phyloP scores from a whole-genome alignment of 805 yeast genomes.

The Ogataea methanolica region DNA sequence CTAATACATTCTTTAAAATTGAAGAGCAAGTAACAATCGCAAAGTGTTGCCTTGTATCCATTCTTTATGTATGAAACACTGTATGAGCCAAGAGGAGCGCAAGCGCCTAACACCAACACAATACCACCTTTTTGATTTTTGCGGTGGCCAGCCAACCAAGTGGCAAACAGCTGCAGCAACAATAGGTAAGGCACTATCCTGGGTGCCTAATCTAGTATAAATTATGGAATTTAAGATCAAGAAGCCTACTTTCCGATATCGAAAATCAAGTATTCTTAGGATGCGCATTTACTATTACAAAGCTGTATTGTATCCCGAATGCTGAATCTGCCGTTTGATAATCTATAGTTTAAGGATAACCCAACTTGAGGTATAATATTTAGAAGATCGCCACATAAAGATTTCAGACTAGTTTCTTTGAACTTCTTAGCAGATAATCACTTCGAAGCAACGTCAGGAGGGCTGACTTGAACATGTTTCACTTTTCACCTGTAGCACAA shows the following conservation, averaged over 20 bases:
- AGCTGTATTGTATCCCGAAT: conserved; percentile 13
- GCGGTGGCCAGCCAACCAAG: background rate
- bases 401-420: conserved; percentile 8
- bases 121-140: conserved; percentile 31
- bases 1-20: conserved; percentile 17
- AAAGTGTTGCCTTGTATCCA: conserved; percentile 34
- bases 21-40: conserved; percentile 46
- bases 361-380: conserved; percentile 22
- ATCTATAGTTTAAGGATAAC: background rate
- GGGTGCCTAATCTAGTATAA: conserved; percentile 35
- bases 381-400: conserved; percentile 22
- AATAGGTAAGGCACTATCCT: conserved; percentile 60
- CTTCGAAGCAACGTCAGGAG: conserved; percentile 16
- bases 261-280: conserved; percentile 41
- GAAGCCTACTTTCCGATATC: conserved; percentile 26
- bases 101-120: conserved; percentile 61
- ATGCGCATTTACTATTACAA: conserved; percentile 32
- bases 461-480: conserved; percentile 19
- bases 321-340: conserved; percentile 19
- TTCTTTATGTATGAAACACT: conserved; percentile 49
- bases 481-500: conserved; percentile 13
- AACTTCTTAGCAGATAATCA: conserved; percentile 2
- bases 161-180: conserved; percentile 52
- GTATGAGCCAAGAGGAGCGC: conserved; percentile 56
- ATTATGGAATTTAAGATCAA: conserved; percentile 38